Evolutionary conservation across 768 basidiomycete genomes (phyloP), one percentile per base, ranked within the genome.

Genomic region (Flagelloscypha sp.): DNA sequence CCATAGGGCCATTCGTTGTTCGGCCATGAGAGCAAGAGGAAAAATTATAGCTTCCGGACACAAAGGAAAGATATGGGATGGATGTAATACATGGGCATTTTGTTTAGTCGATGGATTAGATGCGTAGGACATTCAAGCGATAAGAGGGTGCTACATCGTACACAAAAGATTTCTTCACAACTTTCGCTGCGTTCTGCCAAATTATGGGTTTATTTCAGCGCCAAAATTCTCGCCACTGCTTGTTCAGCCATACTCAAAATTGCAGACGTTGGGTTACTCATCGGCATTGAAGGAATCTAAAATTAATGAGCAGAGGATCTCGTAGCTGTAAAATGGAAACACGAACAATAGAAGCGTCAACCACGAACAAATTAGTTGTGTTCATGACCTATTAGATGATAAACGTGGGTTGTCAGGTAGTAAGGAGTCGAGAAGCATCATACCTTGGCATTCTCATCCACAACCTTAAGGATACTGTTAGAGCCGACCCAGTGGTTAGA

Each of bases 1-100:
- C 84, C 84, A 87, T 16, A 84, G 49, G 20, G 78, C 66, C 37
- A 74, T 72, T 21, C 83, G 72, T 58, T 79, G 81, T 59, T 76
- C 72, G 30, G 74, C 60, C 68, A 79, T 76, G 34, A 7, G n/a
- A n/a, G n/a, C n/a, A n/a, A n/a, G n/a, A n/a, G n/a, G n/a, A n/a
- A n/a, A n/a, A n/a, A n/a, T n/a, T n/a, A n/a, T n/a, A n/a, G n/a
- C n/a, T n/a, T n/a, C n/a, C n/a, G n/a, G n/a, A n/a, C n/a, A n/a
- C n/a, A n/a, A n/a, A n/a, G n/a, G n/a, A n/a, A n/a, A n/a, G n/a
- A n/a, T n/a, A n/a, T n/a, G n/a, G n/a, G n/a, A n/a, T n/a, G n/a
- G n/a, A n/a, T n/a, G n/a, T n/a, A n/a, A n/a, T n/a, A n/a, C n/a
- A n/a, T n/a, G n/a, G n/a, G n/a, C n/a, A n/a, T n/a, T n/a, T n/a